These are phyloP conservation scores for Bisporella sp. DNA, from an alignment of 2,329 filamentous ascomycete species.

Conservation along the genomic window DNA sequence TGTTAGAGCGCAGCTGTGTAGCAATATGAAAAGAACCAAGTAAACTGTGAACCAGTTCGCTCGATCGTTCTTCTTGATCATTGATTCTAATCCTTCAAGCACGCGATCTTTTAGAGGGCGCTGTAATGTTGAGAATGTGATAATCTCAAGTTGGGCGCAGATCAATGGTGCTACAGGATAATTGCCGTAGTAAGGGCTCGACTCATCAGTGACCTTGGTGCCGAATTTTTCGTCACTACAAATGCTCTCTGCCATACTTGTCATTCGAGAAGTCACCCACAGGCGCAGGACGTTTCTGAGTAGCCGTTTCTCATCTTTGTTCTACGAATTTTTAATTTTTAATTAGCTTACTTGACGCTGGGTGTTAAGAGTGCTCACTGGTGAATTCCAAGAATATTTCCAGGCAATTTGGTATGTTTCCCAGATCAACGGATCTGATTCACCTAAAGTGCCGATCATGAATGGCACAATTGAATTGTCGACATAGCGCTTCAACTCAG, in stretches of 20 bases:
- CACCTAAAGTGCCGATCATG: not conserved
- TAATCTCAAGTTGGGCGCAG: not conserved
- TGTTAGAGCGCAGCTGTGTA: not conserved
- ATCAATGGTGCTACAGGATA: not conserved
- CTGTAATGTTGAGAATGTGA: not conserved
- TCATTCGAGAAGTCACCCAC: constrained; percentile 3
- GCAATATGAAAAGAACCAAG: not conserved
- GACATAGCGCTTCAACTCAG: not conserved
- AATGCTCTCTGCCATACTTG: not conserved
- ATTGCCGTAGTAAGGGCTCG: not conserved
- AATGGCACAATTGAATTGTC: not conserved
- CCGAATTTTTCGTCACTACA: not conserved
- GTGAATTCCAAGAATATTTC: not conserved
- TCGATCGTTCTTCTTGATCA: not conserved
- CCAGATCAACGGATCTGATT: not conserved
- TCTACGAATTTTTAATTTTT: not conserved
- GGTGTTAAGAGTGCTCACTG: not conserved
- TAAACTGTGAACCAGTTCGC: not conserved
- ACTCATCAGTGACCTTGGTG: not conserved
- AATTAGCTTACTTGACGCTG: not conserved
- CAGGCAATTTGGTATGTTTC: constrained; percentile 5
- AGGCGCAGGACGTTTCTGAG: not conserved
- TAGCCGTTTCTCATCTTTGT: constrained; percentile 1
- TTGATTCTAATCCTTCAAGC: not conserved
- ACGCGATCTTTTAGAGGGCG: not conserved